Base-by-base conservation (phyloP, 2,329 filamentous ascomycete genomes). In the Lachnellula willkommii region DNA sequence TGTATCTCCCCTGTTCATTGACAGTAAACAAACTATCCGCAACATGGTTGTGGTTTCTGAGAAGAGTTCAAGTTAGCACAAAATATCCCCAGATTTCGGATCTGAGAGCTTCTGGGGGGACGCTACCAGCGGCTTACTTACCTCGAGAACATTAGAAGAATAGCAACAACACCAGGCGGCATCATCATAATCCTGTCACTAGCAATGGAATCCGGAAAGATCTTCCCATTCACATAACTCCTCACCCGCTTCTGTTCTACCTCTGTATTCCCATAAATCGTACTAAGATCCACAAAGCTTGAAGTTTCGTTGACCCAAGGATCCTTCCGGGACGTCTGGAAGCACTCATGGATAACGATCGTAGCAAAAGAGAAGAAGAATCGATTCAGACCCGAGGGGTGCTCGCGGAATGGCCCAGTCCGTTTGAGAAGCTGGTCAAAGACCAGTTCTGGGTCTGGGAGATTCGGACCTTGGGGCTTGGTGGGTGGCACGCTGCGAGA, bases 351-450 rank as follows among this genome's bases (percentile, higher is more conserved):
- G 50, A 77, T 77, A 56, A 77, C 74, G 9, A 77, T 67, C 0
- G 75, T 76, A 5, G 75, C 75, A 56, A 76, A 76, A 1, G 72
- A 76, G 66, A 77, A 77, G 66, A 77, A 75, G 6, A 77, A 55
- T 36, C 74, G 65, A 58, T 75, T 76, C 26, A 76, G 56, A 1
- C 74, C 74, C 3, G 73, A 75, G 1, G 75, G 75, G 60, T 78
- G 75, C 50, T 72, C 66, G 12, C 70, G 67, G 59, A 76, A 77
- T 5, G 67, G 59, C 0, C 70, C 72, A 6, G 68, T 69, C 7
- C 75, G 71, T 60, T 73, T 74, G 46, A 77, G 67, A 20, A 77
- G 67, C 48, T 73, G 67, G 56, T 78, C 75, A 50, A 70, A 77
- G 26, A 77, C 74, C 15, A 75, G 70, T 60, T 77, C 75, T n/a